Evolutionary conservation across 2,329 filamentous ascomycete genomes (phyloP), one percentile per base, ranked within the genome.

Genomic region (Fusarium anguioides): DNA sequence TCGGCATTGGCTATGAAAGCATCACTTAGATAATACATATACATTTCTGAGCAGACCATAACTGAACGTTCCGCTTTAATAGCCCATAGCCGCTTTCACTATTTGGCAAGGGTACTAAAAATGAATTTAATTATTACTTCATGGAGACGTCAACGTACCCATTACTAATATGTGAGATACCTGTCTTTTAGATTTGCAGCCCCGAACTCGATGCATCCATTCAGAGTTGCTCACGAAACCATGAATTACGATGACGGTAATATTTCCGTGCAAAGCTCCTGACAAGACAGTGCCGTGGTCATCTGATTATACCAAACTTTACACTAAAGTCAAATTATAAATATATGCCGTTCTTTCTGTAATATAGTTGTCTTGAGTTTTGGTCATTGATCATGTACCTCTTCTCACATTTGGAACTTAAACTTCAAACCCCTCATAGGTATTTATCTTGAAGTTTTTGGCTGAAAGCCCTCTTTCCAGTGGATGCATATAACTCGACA

Each of bases 21-120:
- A 23, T 8, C 42, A 12, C n/a, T 15, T 29, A 44, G 23, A 58
- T 55, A 55, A 46, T 58, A 57, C 14, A 40, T n/a, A 10, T 55
- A 54, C 24, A 56, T 20, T 26, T 17, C 12, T 17, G n/a, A 11
- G 21, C 17, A 9, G 12, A 35, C 7, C 11, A 27, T 18, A 48
- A 11, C 18, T 29, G 24, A 29, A 8, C 18, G 12, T 42, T 15
- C 37, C 23, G 12, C 24, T 41, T 9, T 4, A 29, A 18, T 21
- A n/a, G 9, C n/a, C n/a, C n/a, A n/a, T n/a, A n/a, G n/a, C n/a
- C n/a, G n/a, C 15, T 39, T 45, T 24, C 8, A 33, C 18, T 21
- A 20, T 11, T 23, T n/a, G 12, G 11, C 14, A 18, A 12, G 15
- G 29, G 35, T 27, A 15, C 35, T 21, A 21, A 18, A 17, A 17